Percentiles rank a stretch among this genome's conserved stretches.
phyloP scores from a whole-genome alignment of 2,329 filamentous ascomycete genomes.

The Fusarium nodosum region DNA sequence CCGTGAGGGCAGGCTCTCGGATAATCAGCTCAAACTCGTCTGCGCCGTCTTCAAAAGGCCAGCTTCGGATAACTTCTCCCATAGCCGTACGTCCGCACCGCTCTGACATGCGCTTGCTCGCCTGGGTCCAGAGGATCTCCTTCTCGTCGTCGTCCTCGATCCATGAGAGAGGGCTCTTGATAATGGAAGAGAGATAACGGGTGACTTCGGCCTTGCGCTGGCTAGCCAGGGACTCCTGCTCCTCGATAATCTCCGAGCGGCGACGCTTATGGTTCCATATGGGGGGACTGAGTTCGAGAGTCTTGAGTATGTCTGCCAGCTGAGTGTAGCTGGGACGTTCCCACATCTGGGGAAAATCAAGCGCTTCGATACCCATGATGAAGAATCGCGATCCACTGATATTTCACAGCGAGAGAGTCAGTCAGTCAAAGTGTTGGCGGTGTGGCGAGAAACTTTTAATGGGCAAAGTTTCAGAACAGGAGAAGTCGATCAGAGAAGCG shows the following conservation, averaged over 20 bases:
- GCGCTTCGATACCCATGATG: constrained; percentile 53
- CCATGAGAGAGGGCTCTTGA: constrained; percentile 77
- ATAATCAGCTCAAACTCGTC: constrained; percentile 75
- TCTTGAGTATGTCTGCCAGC: constrained; percentile 74
- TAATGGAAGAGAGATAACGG: constrained; percentile 76
- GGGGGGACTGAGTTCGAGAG: constrained; percentile 75
- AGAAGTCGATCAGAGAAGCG: constrained; percentile 12
- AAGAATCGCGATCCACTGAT: background rate
- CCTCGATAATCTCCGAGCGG: constrained; percentile 58
- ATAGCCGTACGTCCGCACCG: constrained; percentile 80
- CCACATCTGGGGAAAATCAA: constrained; percentile 86
- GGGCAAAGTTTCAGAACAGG: constrained; percentile 1
- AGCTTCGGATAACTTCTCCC: constrained; percentile 68
- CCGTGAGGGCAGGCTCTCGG: constrained; percentile 87
- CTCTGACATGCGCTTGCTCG: constrained; percentile 84
- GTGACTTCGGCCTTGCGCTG: constrained; percentile 67
- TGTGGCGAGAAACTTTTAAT: constrained; percentile 28
- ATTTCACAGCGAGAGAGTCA: background rate
- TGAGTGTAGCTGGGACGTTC: constrained; percentile 76
- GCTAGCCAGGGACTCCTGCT: constrained; percentile 58
- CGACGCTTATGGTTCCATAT: constrained; percentile 71
- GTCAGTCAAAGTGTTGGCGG: constrained; percentile 8
- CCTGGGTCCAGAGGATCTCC: constrained; percentile 81
- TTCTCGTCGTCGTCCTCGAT: constrained; percentile 74
- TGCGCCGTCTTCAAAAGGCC: constrained; percentile 62